A percentile compares a stretch with the other conserved stretches of the same genome.
Conservation (phyloP, 768 basidiomycete species). For the Mycena latifolia region DNA sequence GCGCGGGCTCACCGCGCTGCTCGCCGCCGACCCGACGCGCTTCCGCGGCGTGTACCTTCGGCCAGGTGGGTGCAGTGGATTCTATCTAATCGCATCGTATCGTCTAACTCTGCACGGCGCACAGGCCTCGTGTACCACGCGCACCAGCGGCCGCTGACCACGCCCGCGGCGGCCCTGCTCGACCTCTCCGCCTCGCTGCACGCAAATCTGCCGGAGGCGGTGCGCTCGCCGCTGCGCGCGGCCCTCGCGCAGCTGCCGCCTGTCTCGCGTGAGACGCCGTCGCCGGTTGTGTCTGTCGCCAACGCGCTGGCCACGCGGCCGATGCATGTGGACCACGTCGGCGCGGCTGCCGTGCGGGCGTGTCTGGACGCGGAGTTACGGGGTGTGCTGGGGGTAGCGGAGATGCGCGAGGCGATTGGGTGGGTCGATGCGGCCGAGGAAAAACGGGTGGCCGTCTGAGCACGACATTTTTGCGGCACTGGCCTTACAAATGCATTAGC, state of each 20-base stretch:
- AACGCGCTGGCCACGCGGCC: slow-evolving; percentile 89
- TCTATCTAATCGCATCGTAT: neutral
- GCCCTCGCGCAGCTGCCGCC: slow-evolving; percentile 17
- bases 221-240: slow-evolving; percentile 20
- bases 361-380: slow-evolving; percentile 62
- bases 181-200: slow-evolving; percentile 86
- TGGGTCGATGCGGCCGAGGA: slow-evolving; percentile 55
- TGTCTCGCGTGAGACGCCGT: slow-evolving; percentile 42
- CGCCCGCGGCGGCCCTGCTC: slow-evolving; percentile 85
- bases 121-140: slow-evolving; percentile 97
- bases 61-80: slow-evolving; percentile 78
- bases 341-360: slow-evolving; percentile 78
- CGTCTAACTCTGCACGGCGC: slow-evolving; percentile 18
- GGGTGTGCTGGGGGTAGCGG: slow-evolving; percentile 76
- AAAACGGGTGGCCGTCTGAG: too few relatives aligned
- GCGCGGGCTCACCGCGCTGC: slow-evolving; percentile 67
- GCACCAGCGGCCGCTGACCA: slow-evolving; percentile 90
- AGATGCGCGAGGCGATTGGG: slow-evolving; percentile 83
- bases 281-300: slow-evolving; percentile 75
- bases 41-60: slow-evolving; percentile 86
- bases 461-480: too few relatives aligned
- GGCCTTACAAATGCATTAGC: too few relatives aligned
- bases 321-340: slow-evolving; percentile 96
- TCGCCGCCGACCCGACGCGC: slow-evolving; percentile 51
- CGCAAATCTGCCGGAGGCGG: slow-evolving; percentile 39